Percentiles rank a stretch among this genome's conserved stretches.
phyloP scores from a whole-genome alignment of 306 rosid species.

The Prunus dulcis region DNA sequence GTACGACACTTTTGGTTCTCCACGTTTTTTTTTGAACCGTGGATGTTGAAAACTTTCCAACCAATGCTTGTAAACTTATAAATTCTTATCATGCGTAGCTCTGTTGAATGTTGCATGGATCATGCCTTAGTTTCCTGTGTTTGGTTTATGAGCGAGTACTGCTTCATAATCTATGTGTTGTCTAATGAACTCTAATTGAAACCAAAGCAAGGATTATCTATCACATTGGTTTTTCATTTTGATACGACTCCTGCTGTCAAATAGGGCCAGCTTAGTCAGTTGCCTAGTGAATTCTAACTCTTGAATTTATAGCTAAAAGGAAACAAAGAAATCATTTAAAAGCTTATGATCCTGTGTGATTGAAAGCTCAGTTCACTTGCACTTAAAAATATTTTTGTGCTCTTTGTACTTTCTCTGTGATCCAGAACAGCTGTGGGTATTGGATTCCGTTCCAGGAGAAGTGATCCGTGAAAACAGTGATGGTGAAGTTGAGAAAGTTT shows the following conservation, averaged over 20 bases:
- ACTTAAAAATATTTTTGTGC: constrained; percentile 10
- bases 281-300: neutral
- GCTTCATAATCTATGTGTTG: neutral
- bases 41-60: neutral
- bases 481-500: constrained; percentile 70
- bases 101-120: neutral
- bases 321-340: too few relatives aligned
- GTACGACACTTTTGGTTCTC: neutral
- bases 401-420: constrained; percentile 20
- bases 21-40: neutral
- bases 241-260: neutral
- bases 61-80: neutral
- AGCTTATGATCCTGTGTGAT: neutral
- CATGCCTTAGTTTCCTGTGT: neutral
- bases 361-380: constrained; percentile 15
- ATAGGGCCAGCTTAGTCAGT: neutral
- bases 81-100: neutral
- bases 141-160: neutral
- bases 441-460: constrained; percentile 87
- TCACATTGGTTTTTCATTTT: neutral
- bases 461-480: constrained; percentile 46
- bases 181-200: neutral
- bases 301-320: neutral
- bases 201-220: neutral
- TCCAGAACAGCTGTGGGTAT: constrained; percentile 91